Evolutionary conservation across 768 basidiomycete genomes (phyloP), one percentile per base, ranked within the genome.

Genomic region (Suillus americanus): DNA sequence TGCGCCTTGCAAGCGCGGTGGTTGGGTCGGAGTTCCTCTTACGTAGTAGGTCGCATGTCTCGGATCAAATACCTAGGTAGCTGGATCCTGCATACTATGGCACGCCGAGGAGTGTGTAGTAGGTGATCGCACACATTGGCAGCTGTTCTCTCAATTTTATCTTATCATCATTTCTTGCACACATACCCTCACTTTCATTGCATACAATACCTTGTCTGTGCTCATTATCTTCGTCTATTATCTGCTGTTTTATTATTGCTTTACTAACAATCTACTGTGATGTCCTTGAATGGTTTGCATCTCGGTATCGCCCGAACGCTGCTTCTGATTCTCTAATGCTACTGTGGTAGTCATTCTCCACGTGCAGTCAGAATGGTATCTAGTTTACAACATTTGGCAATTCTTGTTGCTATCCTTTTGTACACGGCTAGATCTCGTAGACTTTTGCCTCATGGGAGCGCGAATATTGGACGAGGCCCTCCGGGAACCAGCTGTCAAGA

Each of bases 401-500:
- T 35, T 62, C 13, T 60, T 38, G 18, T 16, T 38, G 50, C 9
- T 28, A 14, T 33, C 51, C 10, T 33, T 54, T 33, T 16, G 18
- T 40, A 45, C 30, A 20, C 33, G 45, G 61, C 55, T 69, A 62
- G 76, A 81, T 84, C 85, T 95, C 94, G 77, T 89, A 93, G 77
- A 95, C 82, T 91, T 92, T 91, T 67, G 80, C 71, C 72, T 86
- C 86, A 73, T 86, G 77, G 67, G 84, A 83, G 77, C 82, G 83
- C 65, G 80, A 79, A 80, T 91, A 94, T 79, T 93, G 89, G 65
- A 86, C 77, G 63, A 86, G 77, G 63, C 92, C 92, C 76, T 95
- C 93, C 40, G 93, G 90, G 92, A 95, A 96, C 94, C 94, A 96
- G 71, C 92, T 94, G 66, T 35, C 62, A 4, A 56, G 5, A 8